Conservation (phyloP, 768 basidiomycete genomes). For the Hypholoma sublateritium region DNA sequence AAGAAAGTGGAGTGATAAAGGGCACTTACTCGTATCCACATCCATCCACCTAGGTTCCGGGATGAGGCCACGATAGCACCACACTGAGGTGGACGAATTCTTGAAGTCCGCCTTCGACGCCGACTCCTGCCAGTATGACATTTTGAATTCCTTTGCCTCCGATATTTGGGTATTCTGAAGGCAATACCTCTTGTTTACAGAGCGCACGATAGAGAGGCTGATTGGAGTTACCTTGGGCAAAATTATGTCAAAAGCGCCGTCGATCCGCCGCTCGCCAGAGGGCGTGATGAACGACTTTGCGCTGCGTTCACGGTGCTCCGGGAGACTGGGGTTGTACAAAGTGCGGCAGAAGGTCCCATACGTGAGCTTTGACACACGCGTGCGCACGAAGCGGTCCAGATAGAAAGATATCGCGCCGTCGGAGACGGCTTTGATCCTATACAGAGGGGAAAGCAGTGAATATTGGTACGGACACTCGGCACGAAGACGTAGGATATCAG, state of each 20-base stretch:
- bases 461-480: background rate
- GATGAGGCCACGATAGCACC: conserved; percentile 20
- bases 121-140: conserved; percentile 23
- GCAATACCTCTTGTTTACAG: background rate
- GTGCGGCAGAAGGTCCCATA: conserved; percentile 44
- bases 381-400: conserved; percentile 51
- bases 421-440: conserved; percentile 42
- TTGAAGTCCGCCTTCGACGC: conserved; percentile 5
- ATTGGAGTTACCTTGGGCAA: conserved; percentile 34
- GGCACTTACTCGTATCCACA: conserved; percentile 24
- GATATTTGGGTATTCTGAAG: conserved; percentile 41
- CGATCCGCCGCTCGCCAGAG: conserved; percentile 37
- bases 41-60: conserved; percentile 21
- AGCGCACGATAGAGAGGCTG: background rate
- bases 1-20: background rate
- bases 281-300: conserved; percentile 30
- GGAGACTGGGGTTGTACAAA: conserved; percentile 30
- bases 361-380: conserved; percentile 45
- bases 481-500: too few species aligned
- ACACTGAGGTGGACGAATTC: conserved; percentile 13
- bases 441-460: background rate
- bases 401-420: conserved; percentile 44
- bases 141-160: conserved; percentile 42
- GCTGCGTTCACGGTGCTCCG: conserved; percentile 39
- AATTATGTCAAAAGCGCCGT: conserved; percentile 41